Conservation (phyloP, 2,329 filamentous ascomycete species). For the Colletotrichum musicola region DNA sequence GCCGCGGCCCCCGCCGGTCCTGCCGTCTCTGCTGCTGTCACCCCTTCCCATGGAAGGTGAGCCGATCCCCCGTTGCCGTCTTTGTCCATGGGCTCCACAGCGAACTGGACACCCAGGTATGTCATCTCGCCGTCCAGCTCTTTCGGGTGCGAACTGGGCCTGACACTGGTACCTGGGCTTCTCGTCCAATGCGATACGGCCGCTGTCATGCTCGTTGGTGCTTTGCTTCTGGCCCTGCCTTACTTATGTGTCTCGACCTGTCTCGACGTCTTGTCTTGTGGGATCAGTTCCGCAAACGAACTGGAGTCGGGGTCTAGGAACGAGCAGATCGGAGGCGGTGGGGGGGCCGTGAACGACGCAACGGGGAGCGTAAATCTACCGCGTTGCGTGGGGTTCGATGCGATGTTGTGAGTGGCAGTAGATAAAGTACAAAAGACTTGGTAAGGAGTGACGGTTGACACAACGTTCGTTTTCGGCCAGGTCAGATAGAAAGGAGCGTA, state of each 20-base stretch:
- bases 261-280: constrained; percentile 15
- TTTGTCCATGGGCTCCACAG: constrained; percentile 38
- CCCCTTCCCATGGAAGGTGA: constrained; percentile 32
- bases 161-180: constrained; percentile 35
- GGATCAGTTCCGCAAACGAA: constrained; percentile 31
- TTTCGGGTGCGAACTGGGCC: constrained; percentile 31
- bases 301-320: constrained; percentile 17
- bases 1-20: not conserved
- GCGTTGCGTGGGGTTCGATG: constrained; percentile 13
- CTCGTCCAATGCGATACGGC: constrained; percentile 39
- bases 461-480: constrained; percentile 32
- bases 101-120: constrained; percentile 35
- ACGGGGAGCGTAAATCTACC: constrained; percentile 15
- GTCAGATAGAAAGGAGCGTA: constrained; percentile 16
- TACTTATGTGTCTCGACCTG: constrained; percentile 15
- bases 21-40: constrained; percentile 22
- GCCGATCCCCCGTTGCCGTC: constrained; percentile 33
- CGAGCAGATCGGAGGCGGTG: constrained; percentile 6
- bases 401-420: constrained; percentile 22
- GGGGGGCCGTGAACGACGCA: constrained; percentile 12
- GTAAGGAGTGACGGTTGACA: constrained; percentile 16
- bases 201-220: constrained; percentile 31
- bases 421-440: not conserved
- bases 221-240: constrained; percentile 14
- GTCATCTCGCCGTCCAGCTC: constrained; percentile 33